A percentile compares a stretch with the other conserved stretches of the same genome.
These are phyloP conservation scores for Citrus inodora DNA, from an alignment of 345 rosid species.

Conservation along the genomic window DNA sequence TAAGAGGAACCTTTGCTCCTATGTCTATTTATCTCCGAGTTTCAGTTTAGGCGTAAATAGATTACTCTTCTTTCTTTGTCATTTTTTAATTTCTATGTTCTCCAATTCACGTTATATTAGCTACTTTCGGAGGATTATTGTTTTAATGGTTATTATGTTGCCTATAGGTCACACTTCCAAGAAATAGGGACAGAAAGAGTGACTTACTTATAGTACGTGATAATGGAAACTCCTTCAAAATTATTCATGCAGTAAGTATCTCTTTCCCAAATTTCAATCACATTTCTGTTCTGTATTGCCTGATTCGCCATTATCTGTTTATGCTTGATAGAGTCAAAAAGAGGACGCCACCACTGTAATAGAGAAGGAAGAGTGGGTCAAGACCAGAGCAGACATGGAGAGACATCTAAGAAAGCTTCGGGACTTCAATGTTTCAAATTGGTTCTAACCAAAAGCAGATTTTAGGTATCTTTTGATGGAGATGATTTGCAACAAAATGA, in stretches of 20 bases:
- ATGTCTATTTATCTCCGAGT: neutral
- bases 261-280: neutral
- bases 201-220: constrained; percentile 88
- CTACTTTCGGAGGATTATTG: neutral
- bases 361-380: constrained; percentile 84
- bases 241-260: constrained; percentile 52
- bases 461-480: neutral
- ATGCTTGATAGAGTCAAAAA: constrained; percentile 49
- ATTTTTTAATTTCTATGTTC: neutral
- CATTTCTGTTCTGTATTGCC: neutral
- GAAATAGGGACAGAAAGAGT: constrained; percentile 71
- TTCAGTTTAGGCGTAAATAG: neutral
- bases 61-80: neutral
- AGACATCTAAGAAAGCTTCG: constrained; percentile 84
- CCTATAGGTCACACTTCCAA: constrained; percentile 70
- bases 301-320: neutral
- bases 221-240: constrained; percentile 75
- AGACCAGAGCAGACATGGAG: constrained; percentile 79
- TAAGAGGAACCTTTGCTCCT: neutral
- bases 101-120: neutral
- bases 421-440: constrained; percentile 77
- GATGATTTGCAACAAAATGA: neutral
- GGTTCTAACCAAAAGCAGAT: constrained; percentile 45
- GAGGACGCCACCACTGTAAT: constrained; percentile 76
- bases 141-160: neutral